Base-by-base conservation (phyloP, 2,329 filamentous ascomycete species). In the Colletotrichum sp. region DNA sequence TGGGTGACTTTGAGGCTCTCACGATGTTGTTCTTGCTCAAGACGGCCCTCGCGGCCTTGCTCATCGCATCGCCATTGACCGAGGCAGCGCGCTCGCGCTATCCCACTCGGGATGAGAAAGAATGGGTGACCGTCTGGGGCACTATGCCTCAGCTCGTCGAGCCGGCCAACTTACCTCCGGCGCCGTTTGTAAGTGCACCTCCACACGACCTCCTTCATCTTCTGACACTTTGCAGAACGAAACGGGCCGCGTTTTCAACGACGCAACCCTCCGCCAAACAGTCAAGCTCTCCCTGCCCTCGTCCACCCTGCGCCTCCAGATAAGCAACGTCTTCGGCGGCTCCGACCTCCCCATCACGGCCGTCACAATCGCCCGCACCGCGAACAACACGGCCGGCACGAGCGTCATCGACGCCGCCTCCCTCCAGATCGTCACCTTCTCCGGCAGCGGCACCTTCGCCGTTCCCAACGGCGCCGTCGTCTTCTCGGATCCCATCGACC, bases 61-160 rank as follows among this genome's bases (percentile, higher is more conserved):
- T 77, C 30, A 55, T 76, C 39, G 15, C 68, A 19, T 70, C 66
- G 6, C 66, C 71, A n/a, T 44, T 71, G 49, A 22, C 32, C n/a
- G 19, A 75, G 25, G 75, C 44, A 25, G 44, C 75, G 7, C 71
- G 66, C 30, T 67, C 66, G 36, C 61, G 67, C 19, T 71, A 39
- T 30, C 65, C 75, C 12, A 36, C 64, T 25, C 70, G 74, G 13
- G 78, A 77, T n/a, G 78, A 79, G 55, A 78, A 87, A 63, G 88
- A 90, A 77, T 93, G 92, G 92, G 87, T 93, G 16, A 89, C 90
- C 77, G 90, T 90, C 15, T 93, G 91, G 91, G 88, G 89, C 0
- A 83, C 89, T 3, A 93, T 93, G 91, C 91, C 91, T 1, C 91
- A 93, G 80, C 84, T 92, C 72, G 90, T 89, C 3, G 92, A 93